Base-by-base conservation (phyloP, 2,329 filamentous ascomycete genomes). In the Huntiella savannae region DNA sequence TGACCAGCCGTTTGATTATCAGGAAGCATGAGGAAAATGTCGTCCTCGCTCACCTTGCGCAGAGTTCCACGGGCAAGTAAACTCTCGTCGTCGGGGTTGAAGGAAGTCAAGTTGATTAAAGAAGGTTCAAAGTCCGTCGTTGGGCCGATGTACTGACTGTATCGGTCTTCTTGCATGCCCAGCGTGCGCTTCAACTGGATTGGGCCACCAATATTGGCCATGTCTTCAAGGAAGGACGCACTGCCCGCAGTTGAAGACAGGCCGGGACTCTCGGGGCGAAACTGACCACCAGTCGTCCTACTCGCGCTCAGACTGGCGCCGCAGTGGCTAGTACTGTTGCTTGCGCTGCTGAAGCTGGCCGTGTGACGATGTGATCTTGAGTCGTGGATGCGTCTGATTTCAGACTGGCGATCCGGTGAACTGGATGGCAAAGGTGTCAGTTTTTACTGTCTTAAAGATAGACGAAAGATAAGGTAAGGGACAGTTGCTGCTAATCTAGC, bases 41-140 rank as follows among this genome's bases (percentile, higher is more conserved):
- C 81, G 60, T 73, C 62, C 49, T 81, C 75, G 62, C 79, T 82
- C 53, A 88, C 82, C 60, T 82, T 81, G 55, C 83, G 72, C 49
- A 88, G 70, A 4, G 71, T 76, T 28, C 75, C 76, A 53, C 75
- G 67, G 35, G 80, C 73, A 48, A 84, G 69, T 16, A 81, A 71
- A 56, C 79, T 86, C 63, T 88, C 82, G 64, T 87, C 82, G 58
- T 82, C 79, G 28, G 77, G 78, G 61, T 88, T 81, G 59, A 87
- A 87, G 4, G 77, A 70, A 16, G 82, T 86, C 16, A 88, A 69
- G 54, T 83, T 82, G 61, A 88, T 83, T 46, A 91, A 68, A n/a
- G 79, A 79, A 12, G 82, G 80, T 58, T 91, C 83, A 57, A 87
- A 84, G 55, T 86, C 81, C 43, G 82, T 86, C 43, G 82, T 88